Evolutionary conservation across 768 basidiomycete genomes (phyloP).

Genomic region (Crucibulum laeve): DNA sequence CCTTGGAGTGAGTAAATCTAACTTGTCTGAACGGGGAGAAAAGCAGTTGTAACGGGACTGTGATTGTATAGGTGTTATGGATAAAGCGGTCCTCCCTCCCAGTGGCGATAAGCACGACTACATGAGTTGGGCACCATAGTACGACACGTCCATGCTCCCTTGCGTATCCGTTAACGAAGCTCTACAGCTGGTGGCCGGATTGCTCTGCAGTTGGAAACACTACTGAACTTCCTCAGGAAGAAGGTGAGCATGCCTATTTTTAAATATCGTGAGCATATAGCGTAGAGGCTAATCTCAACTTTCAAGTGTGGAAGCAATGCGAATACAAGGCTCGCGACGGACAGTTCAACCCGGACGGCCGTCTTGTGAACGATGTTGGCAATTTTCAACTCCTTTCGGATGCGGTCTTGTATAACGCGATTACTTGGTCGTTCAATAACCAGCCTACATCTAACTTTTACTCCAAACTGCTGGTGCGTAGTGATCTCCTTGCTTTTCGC

Average conservation of each 20-base stretch:
- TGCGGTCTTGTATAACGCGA: constrained; percentile 55
- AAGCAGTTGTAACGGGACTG: background rate
- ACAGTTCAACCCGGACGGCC: constrained; percentile 60
- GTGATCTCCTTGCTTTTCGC: background rate
- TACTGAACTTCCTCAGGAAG: constrained; percentile 46
- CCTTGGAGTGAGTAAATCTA: constrained; percentile 48
- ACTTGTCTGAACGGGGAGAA: background rate
- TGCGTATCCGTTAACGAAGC: background rate
- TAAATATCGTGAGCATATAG: background rate
- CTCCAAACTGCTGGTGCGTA: constrained; percentile 36
- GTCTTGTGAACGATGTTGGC: constrained; percentile 50
- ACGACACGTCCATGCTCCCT: constrained; percentile 12
- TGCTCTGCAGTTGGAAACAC: constrained; percentile 56
- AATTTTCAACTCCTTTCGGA: constrained; percentile 53
- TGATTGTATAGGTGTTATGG: constrained; percentile 38
- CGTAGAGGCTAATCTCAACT: background rate
- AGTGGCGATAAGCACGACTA: constrained; percentile 57
- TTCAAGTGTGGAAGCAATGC: constrained; percentile 54
- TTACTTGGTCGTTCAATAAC: constrained; percentile 48
- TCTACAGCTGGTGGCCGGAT: constrained; percentile 55
- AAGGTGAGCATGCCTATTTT: constrained; percentile 33
- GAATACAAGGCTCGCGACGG: constrained; percentile 55
- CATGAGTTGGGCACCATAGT: constrained; percentile 73
- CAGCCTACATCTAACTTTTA: constrained; percentile 29
- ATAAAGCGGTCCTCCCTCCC: constrained; percentile 42